Evolutionary conservation across 179 eudicot species (phyloP), one percentile per base, ranked within the genome.

Genomic region (Beta macrorhiza): DNA sequence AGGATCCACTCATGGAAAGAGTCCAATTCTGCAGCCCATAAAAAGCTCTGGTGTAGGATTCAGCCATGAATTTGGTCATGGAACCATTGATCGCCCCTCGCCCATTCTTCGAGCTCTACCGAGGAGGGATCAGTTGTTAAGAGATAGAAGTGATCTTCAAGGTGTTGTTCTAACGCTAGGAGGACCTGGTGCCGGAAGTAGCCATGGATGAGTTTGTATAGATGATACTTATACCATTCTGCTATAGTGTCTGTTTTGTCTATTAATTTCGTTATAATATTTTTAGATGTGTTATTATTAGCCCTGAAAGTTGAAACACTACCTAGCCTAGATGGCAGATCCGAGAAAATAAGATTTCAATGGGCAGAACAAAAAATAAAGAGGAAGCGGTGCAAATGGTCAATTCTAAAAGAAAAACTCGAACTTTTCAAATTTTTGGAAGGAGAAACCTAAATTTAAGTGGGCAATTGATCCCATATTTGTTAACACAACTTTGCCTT

Each of bases 111-210:
- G 84, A 75, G 65, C 75, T 16, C 17, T 78, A 8, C 72, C 85
- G 19, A 58, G 87, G 11, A 59, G 53, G 67, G 75, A 79, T 42
- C 68, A 75, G 75, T 89, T 86, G 77, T 74, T 84, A 37, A 83
- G 81, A 77, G 81, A 74, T 7, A 83, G 87, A 83, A 85, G 83
- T 77, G 97, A 93, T 80, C 93, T 91, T 56, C 89, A 89, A 67
- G 97, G 95, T 20, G 89, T 93, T 78, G 92, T 88, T 69, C 82
- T 93, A 68, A 88, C 93, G 42, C 89, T 93, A 74, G 95, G 95
- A 53, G 91, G 91, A 78, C 93, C 94, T 1, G 90, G 42, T 37
- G 42, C 42, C 2, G 42, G 87, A 55, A 84, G 82, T 81, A 86
- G 81, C 37, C 82, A 72, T 59, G 79, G 74, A 44, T 79, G 83